Conservation (phyloP, 768 basidiomycete species). For the Polyporus arcularius region DNA sequence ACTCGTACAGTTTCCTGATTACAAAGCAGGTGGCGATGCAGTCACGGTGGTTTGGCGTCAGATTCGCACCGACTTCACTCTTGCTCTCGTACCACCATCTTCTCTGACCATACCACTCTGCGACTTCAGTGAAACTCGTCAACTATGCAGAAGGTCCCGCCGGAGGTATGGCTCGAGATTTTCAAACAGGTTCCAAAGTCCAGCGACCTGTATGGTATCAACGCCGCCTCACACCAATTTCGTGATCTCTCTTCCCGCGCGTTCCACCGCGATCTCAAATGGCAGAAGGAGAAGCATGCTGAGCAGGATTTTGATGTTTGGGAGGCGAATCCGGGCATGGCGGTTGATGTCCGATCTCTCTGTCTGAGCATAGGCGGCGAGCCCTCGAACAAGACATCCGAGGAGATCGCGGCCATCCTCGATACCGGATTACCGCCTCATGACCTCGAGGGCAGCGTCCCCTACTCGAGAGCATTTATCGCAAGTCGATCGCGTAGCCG, state of each 20-base stretch:
- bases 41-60: too few relatives aligned
- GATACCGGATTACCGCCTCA: not conserved
- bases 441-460: constrained; percentile 9
- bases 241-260: constrained; percentile 30
- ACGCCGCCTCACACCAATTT: constrained; percentile 34
- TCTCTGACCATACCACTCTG: too few relatives aligned
- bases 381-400: not conserved
- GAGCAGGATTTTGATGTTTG: constrained; percentile 26
- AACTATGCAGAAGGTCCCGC: constrained; percentile 29
- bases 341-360: constrained; percentile 20
- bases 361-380: constrained; percentile 20
- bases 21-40: too few relatives aligned
- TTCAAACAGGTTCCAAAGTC: constrained; percentile 36
- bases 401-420: not conserved
- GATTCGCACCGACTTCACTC: too few relatives aligned
- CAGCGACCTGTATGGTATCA: constrained; percentile 33
- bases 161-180: constrained; percentile 41
- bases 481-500: too few relatives aligned
- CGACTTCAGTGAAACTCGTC: not conserved
- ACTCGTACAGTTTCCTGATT: too few relatives aligned
- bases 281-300: constrained; percentile 34
- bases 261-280: constrained; percentile 37
- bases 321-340: constrained; percentile 16
- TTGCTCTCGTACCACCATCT: too few relatives aligned
- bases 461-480: too few relatives aligned